A percentile compares a stretch with the other conserved stretches of the same genome.
These are phyloP conservation scores for Pestalotiopsis sp. DNA, from an alignment of 2,329 filamentous ascomycete genomes.

Conservation along the genomic window DNA sequence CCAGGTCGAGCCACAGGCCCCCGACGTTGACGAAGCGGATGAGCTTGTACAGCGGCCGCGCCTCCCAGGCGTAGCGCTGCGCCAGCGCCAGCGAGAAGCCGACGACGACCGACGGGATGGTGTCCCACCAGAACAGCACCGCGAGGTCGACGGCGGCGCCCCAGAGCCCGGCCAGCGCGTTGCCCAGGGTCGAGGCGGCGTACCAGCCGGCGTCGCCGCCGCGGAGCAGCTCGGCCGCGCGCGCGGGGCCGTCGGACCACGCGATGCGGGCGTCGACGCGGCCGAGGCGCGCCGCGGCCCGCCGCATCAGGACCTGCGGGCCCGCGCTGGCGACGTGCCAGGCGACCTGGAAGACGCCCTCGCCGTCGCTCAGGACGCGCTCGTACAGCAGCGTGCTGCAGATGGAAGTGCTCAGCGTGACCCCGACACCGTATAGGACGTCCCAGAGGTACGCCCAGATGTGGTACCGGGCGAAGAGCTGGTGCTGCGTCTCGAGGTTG, in stretches of 20 bases:
- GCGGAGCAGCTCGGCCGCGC: neutral
- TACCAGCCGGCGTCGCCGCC: neutral
- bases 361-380: neutral
- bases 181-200: neutral
- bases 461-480: neutral
- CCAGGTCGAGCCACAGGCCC: neutral
- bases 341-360: neutral
- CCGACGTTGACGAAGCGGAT: neutral
- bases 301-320: neutral
- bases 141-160: neutral
- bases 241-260: neutral
- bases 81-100: neutral
- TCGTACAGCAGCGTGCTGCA: neutral
- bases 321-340: neutral
- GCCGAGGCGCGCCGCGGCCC: neutral
- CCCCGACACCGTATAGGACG: neutral
- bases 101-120: neutral
- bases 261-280: neutral
- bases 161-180: neutral
- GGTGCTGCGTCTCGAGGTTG: conserved; percentile 1
- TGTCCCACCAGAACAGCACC: neutral
- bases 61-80: neutral
- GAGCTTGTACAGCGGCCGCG: neutral
- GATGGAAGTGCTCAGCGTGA: neutral
- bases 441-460: neutral